Evolutionary conservation across 305 asterid species (phyloP).

Genomic region (Fraxinus sp.): DNA sequence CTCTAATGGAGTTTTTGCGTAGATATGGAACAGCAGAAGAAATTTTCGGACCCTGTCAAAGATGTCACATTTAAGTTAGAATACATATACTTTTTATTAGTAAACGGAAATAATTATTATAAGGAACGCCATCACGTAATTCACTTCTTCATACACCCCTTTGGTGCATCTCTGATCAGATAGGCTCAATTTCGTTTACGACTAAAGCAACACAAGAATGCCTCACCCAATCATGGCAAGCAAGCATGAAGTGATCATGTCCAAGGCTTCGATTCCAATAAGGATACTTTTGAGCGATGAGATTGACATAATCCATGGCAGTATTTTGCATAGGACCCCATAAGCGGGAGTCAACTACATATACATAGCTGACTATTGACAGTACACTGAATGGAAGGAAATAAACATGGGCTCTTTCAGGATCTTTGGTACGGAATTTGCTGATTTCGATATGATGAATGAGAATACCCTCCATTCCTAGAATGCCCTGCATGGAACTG

Average conservation of each 20-base stretch:
- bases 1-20: conserved; percentile 28
- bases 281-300: conserved; percentile 36
- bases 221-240: conserved; percentile 53
- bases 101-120: background rate
- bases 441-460: conserved; percentile 46
- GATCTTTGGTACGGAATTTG: conserved; percentile 36
- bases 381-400: conserved; percentile 41
- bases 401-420: conserved; percentile 35
- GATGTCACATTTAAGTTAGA: background rate
- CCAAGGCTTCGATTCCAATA: conserved; percentile 50
- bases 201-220: background rate
- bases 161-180: background rate
- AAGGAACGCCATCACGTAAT: background rate
- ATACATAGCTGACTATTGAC: conserved; percentile 28
- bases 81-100: background rate
- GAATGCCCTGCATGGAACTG: conserved; percentile 59
- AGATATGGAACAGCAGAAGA: conserved; percentile 5
- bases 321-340: conserved; percentile 35
- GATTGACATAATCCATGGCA: conserved; percentile 29
- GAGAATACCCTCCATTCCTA: conserved; percentile 60
- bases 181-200: background rate
- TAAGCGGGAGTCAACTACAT: conserved; percentile 31
- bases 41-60: conserved; percentile 12
- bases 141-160: background rate
- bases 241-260: conserved; percentile 53